phyloP scores from a whole-genome alignment of 1,139 yeast species.

The Pichia sp. region DNA sequence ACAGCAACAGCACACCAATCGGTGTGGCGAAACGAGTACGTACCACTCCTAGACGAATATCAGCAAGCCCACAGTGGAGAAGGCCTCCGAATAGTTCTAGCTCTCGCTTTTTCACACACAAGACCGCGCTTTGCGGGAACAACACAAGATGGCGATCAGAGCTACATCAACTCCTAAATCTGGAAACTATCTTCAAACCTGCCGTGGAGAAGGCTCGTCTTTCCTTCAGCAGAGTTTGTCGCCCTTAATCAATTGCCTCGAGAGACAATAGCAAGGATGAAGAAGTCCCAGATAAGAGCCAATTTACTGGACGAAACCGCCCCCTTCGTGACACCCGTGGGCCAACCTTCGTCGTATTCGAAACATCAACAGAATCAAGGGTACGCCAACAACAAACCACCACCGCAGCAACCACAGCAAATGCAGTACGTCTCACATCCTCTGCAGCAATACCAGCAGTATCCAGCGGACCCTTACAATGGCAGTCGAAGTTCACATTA shows the following conservation, averaged over 20 bases:
- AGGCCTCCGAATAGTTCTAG: background rate
- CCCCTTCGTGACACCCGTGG: slow-evolving; percentile 8
- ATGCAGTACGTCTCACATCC: slow-evolving; percentile 2
- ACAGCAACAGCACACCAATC: too few relatives aligned
- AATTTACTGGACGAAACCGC: slow-evolving; percentile 23
- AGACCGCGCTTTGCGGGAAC: background rate
- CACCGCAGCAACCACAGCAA: slow-evolving; percentile 2
- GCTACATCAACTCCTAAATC: background rate
- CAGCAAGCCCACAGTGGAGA: too few relatives aligned
- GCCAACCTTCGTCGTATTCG: background rate
- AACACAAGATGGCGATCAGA: background rate
- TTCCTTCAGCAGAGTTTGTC: background rate
- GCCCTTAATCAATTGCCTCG: background rate
- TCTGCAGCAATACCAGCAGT: slow-evolving; percentile 1
- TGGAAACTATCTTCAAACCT: background rate
- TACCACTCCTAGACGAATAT: too few relatives aligned
- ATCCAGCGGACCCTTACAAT: background rate
- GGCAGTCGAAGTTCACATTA: slow-evolving; percentile 1
- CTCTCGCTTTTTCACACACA: background rate
- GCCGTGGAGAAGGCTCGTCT: background rate
- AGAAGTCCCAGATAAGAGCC: slow-evolving; percentile 28
- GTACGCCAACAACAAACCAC: background rate
- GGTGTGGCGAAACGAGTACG: too few relatives aligned
- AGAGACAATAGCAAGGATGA: slow-evolving; percentile 14
- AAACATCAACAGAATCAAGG: slow-evolving; percentile 4